A percentile compares a stretch with the other conserved stretches of the same genome.
Conservation (phyloP, 2,329 filamentous ascomycete genomes). For the Albifimbria verrucaria region DNA sequence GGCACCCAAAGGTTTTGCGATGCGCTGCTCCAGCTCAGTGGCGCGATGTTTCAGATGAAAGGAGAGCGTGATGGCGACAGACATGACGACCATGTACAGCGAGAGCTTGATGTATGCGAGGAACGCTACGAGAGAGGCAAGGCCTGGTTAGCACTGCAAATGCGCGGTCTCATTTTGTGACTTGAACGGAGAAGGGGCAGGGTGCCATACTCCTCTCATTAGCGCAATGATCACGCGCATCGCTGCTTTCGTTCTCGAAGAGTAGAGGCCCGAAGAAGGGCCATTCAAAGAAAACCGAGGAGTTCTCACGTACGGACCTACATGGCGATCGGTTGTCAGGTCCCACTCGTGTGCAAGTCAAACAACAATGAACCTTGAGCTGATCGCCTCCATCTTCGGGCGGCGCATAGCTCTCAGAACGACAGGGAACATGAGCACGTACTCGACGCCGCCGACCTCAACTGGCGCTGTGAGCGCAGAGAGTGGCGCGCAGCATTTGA, state of each 20-base stretch:
- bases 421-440: too few relatives aligned
- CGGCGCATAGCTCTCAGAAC: too few relatives aligned
- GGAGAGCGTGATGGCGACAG: conserved; percentile 85
- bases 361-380: too few relatives aligned
- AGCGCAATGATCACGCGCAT: conserved; percentile 75
- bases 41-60: conserved; percentile 84
- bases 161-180: neutral
- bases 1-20: conserved; percentile 80
- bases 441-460: conserved; percentile 41
- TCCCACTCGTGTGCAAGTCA: too few relatives aligned
- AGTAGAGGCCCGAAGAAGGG: conserved; percentile 66
- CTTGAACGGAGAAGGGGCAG: neutral
- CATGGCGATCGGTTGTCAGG: too few relatives aligned
- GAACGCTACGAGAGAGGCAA: conserved; percentile 50
- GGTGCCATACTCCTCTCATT: conserved; percentile 63
- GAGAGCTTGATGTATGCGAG: conserved; percentile 87
- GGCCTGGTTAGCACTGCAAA: too few relatives aligned
- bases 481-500: conserved; percentile 38
- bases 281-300: conserved; percentile 48
- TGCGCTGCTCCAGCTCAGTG: conserved; percentile 64
- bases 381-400: too few relatives aligned
- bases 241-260: conserved; percentile 71
- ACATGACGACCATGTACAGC: conserved; percentile 87
- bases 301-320: neutral
- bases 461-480: conserved; percentile 37